Evolutionary conservation across 352 stramenopile species (phyloP).

Genomic region (Globisporangium acanthophoron): DNA sequence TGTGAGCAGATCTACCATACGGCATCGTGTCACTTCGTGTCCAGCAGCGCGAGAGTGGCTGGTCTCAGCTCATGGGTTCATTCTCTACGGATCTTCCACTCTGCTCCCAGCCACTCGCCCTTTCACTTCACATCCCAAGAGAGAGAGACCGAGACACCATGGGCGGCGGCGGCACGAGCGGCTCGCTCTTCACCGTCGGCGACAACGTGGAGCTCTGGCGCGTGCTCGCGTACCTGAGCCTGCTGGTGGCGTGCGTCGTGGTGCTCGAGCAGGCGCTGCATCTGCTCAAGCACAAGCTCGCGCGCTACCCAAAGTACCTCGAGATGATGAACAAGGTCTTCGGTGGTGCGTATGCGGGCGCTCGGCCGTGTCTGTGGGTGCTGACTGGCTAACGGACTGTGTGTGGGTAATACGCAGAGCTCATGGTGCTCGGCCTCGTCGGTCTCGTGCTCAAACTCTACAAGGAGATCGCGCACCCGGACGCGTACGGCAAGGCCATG

Average conservation of each 20-base stretch:
- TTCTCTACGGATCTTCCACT: too few species aligned
- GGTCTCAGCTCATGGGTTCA: too few species aligned
- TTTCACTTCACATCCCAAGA: too few species aligned
- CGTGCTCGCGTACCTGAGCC: conserved; percentile 38
- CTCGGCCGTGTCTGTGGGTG: neutral
- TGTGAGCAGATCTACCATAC: too few species aligned
- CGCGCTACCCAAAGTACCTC: conserved; percentile 53
- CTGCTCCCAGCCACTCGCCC: too few species aligned
- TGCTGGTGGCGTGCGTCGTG: conserved; percentile 46
- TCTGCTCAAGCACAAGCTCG: conserved; percentile 40
- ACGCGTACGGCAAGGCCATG: conserved; percentile 27
- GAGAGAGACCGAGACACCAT: too few species aligned
- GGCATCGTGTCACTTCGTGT: too few species aligned
- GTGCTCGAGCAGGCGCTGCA: conserved; percentile 44
- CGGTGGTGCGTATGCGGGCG: conserved; percentile 7
- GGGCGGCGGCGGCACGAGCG: conserved; percentile 5
- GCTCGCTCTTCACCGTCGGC: conserved; percentile 52
- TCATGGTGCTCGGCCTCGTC: conserved; percentile 60
- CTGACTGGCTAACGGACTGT: neutral
- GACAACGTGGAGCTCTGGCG: conserved; percentile 50
- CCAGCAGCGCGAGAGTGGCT: too few species aligned
- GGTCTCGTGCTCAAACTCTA: conserved; percentile 46
- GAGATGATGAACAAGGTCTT: conserved; percentile 66
- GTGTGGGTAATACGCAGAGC: conserved; percentile 16
- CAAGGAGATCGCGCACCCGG: conserved; percentile 27